Evolutionary conservation across 495 filamentous ascomycete species (phyloP), one percentile per base, ranked within the genome.

Genomic region (Evansstolkia leycettana): DNA sequence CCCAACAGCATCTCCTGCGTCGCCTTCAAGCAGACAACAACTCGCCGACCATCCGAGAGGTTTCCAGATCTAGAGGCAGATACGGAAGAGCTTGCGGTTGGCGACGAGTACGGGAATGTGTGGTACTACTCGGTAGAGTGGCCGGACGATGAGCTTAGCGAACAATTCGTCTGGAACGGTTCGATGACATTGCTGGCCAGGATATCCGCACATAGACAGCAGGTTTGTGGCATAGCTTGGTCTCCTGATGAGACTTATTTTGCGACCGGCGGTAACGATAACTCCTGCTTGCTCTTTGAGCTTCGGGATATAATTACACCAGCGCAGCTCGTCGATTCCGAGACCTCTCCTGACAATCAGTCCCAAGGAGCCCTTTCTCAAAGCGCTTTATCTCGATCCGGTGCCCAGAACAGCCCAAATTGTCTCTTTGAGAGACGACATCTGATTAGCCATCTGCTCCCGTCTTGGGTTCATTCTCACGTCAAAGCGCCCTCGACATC

Each of bases 51-150:
- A 8, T 73, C 69, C 0, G 54, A 63, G 17, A 49, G 50, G 19
- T 63, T 63, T 26, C 35, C 33, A 2, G 39, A 46, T 23, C 10
- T 49, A 15, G 51, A 58, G 20, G 50, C 56, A 7, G 48, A 59
- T 18, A 52, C 52, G 13, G 88, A 98, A 52, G 85, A 94, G 38
- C 72, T 98, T 25, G 67, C 89, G 2, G 81, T 90, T 11, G 87
- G 92, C 2, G 88, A 96, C 40, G 86, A 96, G 44, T 47, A 67
- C n/a, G 90, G 90, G 1, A 72, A 72, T 34, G 56, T 98, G 2
- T 93, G 84, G 58, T 85, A 89, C 43, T 98, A 96, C 55, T 72
- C 76, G 6, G 68, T 98, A 5, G 85, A 95, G 51, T 95, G 89
- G 89, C 79, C 84, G 13, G 51, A 60, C 28, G 41, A 52, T 15